Evolutionary conservation across 306 rosid genomes (phyloP).

Genomic region (Castanea crenata): DNA sequence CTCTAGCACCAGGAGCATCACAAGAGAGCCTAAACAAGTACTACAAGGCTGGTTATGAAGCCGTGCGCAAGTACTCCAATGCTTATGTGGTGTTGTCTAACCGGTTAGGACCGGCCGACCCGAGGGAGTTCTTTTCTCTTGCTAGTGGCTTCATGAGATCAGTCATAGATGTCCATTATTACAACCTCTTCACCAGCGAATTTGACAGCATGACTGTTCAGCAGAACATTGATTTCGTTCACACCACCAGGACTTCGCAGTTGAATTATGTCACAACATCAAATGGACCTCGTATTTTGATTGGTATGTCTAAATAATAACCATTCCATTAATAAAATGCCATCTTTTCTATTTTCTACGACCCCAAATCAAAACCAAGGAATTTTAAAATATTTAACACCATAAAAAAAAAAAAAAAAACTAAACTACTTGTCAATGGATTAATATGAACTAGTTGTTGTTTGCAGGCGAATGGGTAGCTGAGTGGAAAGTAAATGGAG

Average conservation of each 20-base stretch:
- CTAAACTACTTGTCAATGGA: background rate
- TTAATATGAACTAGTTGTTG: background rate
- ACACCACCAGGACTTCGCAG: conserved; percentile 42
- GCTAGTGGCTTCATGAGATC: conserved; percentile 38
- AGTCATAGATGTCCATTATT: conserved; percentile 75
- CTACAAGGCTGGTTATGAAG: conserved; percentile 59
- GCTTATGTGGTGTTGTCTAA: conserved; percentile 58
- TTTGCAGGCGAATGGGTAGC: conserved; percentile 75
- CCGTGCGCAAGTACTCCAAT: conserved; percentile 53
- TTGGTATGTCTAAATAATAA: conserved; percentile 39
- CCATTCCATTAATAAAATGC: background rate
- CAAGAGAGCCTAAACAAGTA: conserved; percentile 46
- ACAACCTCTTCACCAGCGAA: conserved; percentile 40
- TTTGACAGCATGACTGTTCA: conserved; percentile 44
- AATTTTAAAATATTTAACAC: background rate
- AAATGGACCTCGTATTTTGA: conserved; percentile 71
- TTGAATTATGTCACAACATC: conserved; percentile 52
- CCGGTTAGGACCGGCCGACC: conserved; percentile 42
- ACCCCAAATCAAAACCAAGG: background rate
- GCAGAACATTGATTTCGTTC: conserved; percentile 58
- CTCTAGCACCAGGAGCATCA: conserved; percentile 50
- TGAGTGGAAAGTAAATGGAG: conserved; percentile 53
- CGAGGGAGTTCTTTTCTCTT: conserved; percentile 55
- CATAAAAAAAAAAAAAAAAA: no score
- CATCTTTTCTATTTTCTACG: background rate